phyloP scores from a whole-genome alignment of 2,329 filamentous ascomycete species.

The Penicillium decumbens region DNA sequence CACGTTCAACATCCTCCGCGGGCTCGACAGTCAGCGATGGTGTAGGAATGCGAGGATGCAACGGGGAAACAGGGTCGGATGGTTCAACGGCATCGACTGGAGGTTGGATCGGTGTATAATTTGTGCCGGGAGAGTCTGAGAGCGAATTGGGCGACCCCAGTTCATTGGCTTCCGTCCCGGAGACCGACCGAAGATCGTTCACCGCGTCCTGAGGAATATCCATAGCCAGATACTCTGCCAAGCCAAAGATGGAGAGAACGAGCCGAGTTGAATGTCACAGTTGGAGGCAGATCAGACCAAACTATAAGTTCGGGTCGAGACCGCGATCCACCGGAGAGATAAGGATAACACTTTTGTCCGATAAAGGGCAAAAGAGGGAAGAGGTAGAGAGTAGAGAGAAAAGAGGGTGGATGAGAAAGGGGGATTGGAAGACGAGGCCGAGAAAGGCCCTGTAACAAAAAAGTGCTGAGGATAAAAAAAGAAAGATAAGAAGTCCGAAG shows the following conservation, averaged over 20 bases:
- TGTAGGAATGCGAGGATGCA: slow-evolving; percentile 16
- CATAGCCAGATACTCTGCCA: slow-evolving; percentile 3
- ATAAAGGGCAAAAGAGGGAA: slow-evolving; percentile 3
- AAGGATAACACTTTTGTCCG: slow-evolving; percentile 12
- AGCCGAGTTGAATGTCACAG: background rate
- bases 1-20: slow-evolving; percentile 30
- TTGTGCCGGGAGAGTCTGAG: background rate
- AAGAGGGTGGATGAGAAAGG: slow-evolving; percentile 5
- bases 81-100: background rate
- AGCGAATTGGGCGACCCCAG: slow-evolving; percentile 1
- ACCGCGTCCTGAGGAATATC: slow-evolving; percentile 7
- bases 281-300: background rate
- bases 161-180: background rate
- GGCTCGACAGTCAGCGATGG: slow-evolving; percentile 11
- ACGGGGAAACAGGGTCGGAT: slow-evolving; percentile 2
- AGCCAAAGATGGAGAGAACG: background rate
- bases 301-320: background rate
- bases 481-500: background rate
- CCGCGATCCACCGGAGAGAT: background rate
- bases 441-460: background rate
- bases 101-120: background rate
- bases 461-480: background rate
- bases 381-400: background rate
- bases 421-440: slow-evolving; percentile 1
- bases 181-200: background rate